A percentile compares a stretch with the other conserved stretches of the same genome.
Evolutionary conservation across 1,284 basidiomycete species (phyloP).

Genomic region (Lentinula novae-zelandiae): DNA sequence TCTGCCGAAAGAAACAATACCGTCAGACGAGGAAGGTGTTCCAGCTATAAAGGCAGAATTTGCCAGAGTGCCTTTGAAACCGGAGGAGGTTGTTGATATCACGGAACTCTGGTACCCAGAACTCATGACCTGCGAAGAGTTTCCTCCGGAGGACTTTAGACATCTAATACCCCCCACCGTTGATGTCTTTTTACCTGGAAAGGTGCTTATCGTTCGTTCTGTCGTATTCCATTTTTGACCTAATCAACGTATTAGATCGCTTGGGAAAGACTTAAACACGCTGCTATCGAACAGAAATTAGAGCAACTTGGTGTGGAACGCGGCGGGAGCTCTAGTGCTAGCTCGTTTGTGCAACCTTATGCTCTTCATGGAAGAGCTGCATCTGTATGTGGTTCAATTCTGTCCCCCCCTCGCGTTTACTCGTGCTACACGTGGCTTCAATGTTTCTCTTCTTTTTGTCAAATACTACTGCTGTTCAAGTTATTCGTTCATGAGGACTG

Average conservation of each 20-base stretch:
- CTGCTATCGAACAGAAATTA: constrained; percentile 73
- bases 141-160: constrained; percentile 61
- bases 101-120: constrained; percentile 41
- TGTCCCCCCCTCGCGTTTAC: background rate
- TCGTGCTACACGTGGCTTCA: background rate
- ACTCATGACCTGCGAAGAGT: constrained; percentile 46
- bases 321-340: constrained; percentile 34
- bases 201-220: constrained; percentile 40
- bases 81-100: constrained; percentile 36
- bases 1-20: constrained; percentile 64
- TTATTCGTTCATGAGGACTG: background rate
- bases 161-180: constrained; percentile 55
- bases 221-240: constrained; percentile 5
- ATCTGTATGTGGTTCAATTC: constrained; percentile 43
- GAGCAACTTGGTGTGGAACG: constrained; percentile 74
- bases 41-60: constrained; percentile 47
- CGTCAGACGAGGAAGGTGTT: constrained; percentile 37
- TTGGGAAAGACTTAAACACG: constrained; percentile 69
- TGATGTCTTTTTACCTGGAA: constrained; percentile 79
- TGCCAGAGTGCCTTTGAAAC: constrained; percentile 56
- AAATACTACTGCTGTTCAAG: background rate
- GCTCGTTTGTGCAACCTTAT: constrained; percentile 40
- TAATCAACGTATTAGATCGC: constrained; percentile 40
- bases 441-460: background rate
- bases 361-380: constrained; percentile 68